Evolutionary conservation across 345 rosid species (phyloP), one percentile per base, ranked within the genome.

Genomic region (Clarkia xantiana): DNA sequence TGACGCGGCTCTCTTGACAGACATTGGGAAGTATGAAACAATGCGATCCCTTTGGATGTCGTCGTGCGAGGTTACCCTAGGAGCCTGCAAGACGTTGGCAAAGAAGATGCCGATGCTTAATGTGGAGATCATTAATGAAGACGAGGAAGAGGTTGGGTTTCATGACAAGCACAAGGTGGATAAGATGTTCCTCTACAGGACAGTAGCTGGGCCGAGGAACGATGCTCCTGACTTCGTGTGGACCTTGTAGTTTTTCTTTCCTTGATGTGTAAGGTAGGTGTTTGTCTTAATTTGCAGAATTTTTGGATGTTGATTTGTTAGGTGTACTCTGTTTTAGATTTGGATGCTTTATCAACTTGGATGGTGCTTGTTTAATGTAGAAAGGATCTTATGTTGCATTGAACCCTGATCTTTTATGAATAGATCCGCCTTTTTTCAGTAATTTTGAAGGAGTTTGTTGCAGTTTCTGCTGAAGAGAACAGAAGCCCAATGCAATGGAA

Each of bases 1-100:
- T 49, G 58, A 91, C 48, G 71, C 40, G 1, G 96, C 98, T 40
- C 98, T 91, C 71, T 74, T 81, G 56, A 61, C 49, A 66, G 98
- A 84, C 61, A 72, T 80, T 66, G 77, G 66, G 45, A 91, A 84
- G 94, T 86, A 91, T 67, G 93, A 86, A 59, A 78, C 96, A 80
- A 91, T 91, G 98, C 96, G 98, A 78, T 91, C 96, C 86, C 98
- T 91, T 86, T 86, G 98, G 98, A 91, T 91, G 96, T 91, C 98
- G 65, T 81, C 98, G 51, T 91, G 96, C 39, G 80, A 86, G 56
- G 73, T 86, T 57, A 84, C 98, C 60, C 83, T 91, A 7, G 94
- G 79, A 61, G 95, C 81, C 64, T 91, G 98, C 87, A 78, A 71
- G 62, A 60, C 65, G 13, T 71, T 91, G 10, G 94, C 96, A 0